phyloP scores from a whole-genome alignment of 2,329 filamentous ascomycete genomes.

The Decorospora gaudefroyi region DNA sequence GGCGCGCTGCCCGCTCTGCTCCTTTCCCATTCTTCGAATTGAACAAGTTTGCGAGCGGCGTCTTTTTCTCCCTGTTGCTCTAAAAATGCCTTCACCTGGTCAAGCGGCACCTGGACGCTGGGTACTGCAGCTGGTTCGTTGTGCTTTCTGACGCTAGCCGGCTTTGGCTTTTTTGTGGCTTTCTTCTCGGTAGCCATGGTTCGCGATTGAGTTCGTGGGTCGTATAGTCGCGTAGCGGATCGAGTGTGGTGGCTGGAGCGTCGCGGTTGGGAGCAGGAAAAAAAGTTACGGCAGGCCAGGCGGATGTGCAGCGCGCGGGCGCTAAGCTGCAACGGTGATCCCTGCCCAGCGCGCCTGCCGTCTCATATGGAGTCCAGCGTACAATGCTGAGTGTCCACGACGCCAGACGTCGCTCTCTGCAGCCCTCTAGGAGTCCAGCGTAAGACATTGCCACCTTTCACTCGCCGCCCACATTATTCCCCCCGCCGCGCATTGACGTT shows the following conservation, averaged over 20 bases:
- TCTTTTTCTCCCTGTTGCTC: slow-evolving; percentile 40
- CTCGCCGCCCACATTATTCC: slow-evolving; percentile 10
- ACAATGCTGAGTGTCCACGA: too few relatives aligned
- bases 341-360: slow-evolving; percentile 21
- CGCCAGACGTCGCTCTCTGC: slow-evolving; percentile 23
- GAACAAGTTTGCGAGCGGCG: slow-evolving; percentile 36
- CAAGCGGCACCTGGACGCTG: slow-evolving; percentile 25
- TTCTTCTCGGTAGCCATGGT: slow-evolving; percentile 38
- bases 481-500: slow-evolving; percentile 4
- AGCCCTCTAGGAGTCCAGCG: too few relatives aligned
- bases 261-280: slow-evolving; percentile 17
- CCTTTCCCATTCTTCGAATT: slow-evolving; percentile 40
- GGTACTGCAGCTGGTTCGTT: slow-evolving; percentile 10
- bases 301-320: slow-evolving; percentile 14
- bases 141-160: slow-evolving; percentile 29
- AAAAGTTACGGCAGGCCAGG: slow-evolving; percentile 30
- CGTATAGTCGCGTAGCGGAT: background rate
- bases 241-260: slow-evolving; percentile 7
- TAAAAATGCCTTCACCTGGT: slow-evolving; percentile 44
- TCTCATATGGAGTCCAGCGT: slow-evolving; percentile 30
- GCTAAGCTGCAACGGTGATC: slow-evolving; percentile 23
- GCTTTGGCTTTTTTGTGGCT: slow-evolving; percentile 11
- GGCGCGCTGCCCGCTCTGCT: slow-evolving; percentile 14
- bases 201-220: slow-evolving; percentile 11
- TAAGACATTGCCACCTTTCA: slow-evolving; percentile 15